These are phyloP conservation scores for Leptodontidium sp. DNA, from an alignment of 2,329 filamentous ascomycete species.

Conservation along the genomic window DNA sequence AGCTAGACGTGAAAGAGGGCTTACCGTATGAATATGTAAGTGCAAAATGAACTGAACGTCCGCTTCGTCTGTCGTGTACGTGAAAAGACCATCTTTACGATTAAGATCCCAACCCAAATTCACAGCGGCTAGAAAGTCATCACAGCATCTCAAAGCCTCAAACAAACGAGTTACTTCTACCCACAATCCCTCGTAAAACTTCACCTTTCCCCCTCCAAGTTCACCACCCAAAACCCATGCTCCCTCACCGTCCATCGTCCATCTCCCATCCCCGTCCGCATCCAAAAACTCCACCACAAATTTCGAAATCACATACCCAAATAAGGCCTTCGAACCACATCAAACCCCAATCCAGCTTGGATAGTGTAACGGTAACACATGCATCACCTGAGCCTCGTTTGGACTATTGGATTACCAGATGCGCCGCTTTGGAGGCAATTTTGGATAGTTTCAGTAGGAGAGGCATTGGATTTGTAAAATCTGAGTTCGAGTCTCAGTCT, in stretches of 20 bases:
- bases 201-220: not conserved
- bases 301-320: not conserved
- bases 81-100: no score
- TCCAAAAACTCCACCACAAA: not conserved
- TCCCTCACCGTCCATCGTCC: not conserved
- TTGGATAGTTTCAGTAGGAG: conserved; percentile 12
- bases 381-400: not conserved
- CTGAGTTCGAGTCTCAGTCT: conserved; percentile 11
- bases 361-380: not conserved
- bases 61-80: no score
- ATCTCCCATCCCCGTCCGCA: not conserved
- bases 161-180: no score
- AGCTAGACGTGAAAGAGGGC: no score
- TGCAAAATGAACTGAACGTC: no score
- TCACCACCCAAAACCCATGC: no score
- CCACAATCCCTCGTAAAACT: not conserved
- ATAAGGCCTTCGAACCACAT: not conserved
- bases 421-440: conserved; percentile 11
- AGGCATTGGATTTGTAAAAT: conserved; percentile 9
- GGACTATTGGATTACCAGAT: not conserved
- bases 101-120: no score
- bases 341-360: not conserved
- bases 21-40: no score
- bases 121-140: no score
- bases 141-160: no score